phyloP scores from a whole-genome alignment of 202 grass and related monocot species.

The Setaria viridis region DNA sequence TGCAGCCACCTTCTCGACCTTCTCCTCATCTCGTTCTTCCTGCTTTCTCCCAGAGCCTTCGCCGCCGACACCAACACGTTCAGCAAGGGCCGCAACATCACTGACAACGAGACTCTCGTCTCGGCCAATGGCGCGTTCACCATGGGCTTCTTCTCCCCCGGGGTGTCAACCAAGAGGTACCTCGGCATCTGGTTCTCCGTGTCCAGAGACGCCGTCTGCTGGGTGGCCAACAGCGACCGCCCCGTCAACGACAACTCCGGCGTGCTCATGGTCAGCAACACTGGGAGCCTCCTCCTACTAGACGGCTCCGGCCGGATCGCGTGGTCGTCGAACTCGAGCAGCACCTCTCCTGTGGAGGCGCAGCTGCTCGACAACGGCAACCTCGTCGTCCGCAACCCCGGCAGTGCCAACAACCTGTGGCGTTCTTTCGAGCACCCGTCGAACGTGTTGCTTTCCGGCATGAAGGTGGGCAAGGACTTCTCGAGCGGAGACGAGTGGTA shows the following conservation, averaged over 20 bases:
- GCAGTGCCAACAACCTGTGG: slow-evolving; percentile 29
- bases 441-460: slow-evolving; percentile 64
- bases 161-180: slow-evolving; percentile 44
- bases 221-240: slow-evolving; percentile 50
- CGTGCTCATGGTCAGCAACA: slow-evolving; percentile 11
- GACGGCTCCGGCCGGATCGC: neutral
- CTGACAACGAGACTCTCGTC: slow-evolving; percentile 45
- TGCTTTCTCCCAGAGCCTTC: neutral
- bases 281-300: neutral
- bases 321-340: slow-evolving; percentile 16
- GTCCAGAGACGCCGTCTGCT: slow-evolving; percentile 38
- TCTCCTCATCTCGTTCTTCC: neutral
- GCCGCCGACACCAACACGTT: slow-evolving; percentile 25
- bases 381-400: slow-evolving; percentile 41
- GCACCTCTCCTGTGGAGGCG: neutral
- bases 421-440: slow-evolving; percentile 70
- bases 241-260: slow-evolving; percentile 12
- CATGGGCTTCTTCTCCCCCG: slow-evolving; percentile 58
- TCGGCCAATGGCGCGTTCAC: slow-evolving; percentile 40
- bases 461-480: slow-evolving; percentile 56
- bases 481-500: slow-evolving; percentile 40
- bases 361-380: slow-evolving; percentile 47
- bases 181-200: slow-evolving; percentile 53
- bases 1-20: neutral
- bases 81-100: neutral